Evolutionary conservation across 805 yeast genomes (phyloP).

Genomic region (Hermanozyma aechmeae): DNA sequence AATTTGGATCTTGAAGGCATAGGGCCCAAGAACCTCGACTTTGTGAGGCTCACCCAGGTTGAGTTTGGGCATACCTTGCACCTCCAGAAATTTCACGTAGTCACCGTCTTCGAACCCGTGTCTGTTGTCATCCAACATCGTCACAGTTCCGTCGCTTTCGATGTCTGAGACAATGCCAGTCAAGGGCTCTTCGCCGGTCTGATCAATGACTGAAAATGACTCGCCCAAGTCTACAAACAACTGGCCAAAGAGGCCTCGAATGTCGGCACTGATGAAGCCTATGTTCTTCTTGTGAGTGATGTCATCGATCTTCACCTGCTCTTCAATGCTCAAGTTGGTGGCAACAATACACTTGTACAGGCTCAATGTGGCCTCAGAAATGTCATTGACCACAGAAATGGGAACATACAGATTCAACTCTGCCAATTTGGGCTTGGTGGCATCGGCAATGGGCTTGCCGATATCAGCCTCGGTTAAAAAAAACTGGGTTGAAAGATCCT

Average conservation of each 20-base stretch:
- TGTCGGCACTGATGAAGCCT: constrained; percentile 73
- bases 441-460: constrained; percentile 70
- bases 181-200: constrained; percentile 87
- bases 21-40: constrained; percentile 89
- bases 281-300: constrained; percentile 66
- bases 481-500: constrained; percentile 84
- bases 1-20: constrained; percentile 68
- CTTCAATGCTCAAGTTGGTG: constrained; percentile 64
- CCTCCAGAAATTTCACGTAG: constrained; percentile 77
- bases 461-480: constrained; percentile 64
- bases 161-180: constrained; percentile 85
- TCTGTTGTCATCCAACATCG: constrained; percentile 83
- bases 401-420: constrained; percentile 92
- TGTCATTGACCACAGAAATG: constrained; percentile 49
- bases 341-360: constrained; percentile 75
- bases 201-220: constrained; percentile 69
- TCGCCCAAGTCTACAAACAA: constrained; percentile 88
- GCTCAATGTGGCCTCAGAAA: constrained; percentile 44
- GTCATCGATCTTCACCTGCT: constrained; percentile 66
- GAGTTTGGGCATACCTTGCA: constrained; percentile 66
- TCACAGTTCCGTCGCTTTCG: constrained; percentile 82
- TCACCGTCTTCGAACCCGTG: constrained; percentile 93
- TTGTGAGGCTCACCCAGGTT: constrained; percentile 69
- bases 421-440: constrained; percentile 56
- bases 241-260: constrained; percentile 82